Percentiles rank a stretch among this genome's conserved stretches.
These are phyloP conservation scores for Fusarium siculi DNA, from an alignment of 2,329 filamentous ascomycete species.

Conservation along the genomic window DNA sequence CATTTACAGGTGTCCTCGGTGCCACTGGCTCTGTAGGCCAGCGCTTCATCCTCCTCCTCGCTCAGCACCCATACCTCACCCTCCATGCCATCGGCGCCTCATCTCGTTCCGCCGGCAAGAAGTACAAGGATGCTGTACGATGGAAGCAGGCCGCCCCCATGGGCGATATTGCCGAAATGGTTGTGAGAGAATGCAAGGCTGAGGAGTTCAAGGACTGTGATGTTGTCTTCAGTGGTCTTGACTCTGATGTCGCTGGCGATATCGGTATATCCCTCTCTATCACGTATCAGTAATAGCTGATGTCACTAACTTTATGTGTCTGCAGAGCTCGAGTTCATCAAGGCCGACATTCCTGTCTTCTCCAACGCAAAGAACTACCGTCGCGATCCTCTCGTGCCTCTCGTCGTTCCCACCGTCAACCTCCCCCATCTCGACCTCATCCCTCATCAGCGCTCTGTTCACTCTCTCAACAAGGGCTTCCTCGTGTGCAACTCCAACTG, in stretches of 20 bases:
- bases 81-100: slow-evolving; percentile 92
- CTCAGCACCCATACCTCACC: slow-evolving; percentile 85
- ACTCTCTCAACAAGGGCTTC: slow-evolving; percentile 83
- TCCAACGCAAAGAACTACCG: slow-evolving; percentile 99
- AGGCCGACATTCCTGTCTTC: slow-evolving; percentile 89
- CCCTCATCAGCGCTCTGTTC: slow-evolving; percentile 82
- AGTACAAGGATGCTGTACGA: slow-evolving; percentile 90
- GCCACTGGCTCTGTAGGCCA: slow-evolving; percentile 95
- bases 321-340: slow-evolving; percentile 88
- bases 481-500: slow-evolving; percentile 98
- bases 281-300: neutral
- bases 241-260: slow-evolving; percentile 91
- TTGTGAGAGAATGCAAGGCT: slow-evolving; percentile 86
- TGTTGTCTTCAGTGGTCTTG: slow-evolving; percentile 90
- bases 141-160: slow-evolving; percentile 95
- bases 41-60: slow-evolving; percentile 92
- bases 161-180: slow-evolving; percentile 79
- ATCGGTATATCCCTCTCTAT: slow-evolving; percentile 71
- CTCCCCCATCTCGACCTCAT: slow-evolving; percentile 87
- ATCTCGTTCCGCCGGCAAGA: slow-evolving; percentile 88
- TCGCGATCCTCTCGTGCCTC: slow-evolving; percentile 86
- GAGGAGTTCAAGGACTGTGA: slow-evolving; percentile 90
- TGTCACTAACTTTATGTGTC: slow-evolving; percentile 5
- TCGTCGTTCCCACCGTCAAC: slow-evolving; percentile 96
- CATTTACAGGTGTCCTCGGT: slow-evolving; percentile 75